Base-by-base conservation (phyloP, 768 basidiomycete species). In the Mycena crocata region DNA sequence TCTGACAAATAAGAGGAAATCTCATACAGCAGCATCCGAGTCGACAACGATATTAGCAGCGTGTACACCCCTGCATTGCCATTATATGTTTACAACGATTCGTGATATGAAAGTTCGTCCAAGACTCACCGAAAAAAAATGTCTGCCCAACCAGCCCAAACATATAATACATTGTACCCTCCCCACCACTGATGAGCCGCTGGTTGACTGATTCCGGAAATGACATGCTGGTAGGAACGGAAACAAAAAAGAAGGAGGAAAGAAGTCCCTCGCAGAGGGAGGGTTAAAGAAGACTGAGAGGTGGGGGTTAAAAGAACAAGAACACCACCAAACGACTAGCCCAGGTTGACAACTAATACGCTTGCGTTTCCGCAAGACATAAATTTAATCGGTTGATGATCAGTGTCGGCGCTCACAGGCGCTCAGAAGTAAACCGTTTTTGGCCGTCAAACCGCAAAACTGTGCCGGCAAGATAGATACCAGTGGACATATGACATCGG, bases 231-330 rank as follows among this genome's bases (percentile, higher is more conserved):
- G 9, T 57, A 15, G 23, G 5, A 35, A 52, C 32, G 13, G 34
- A 64, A 40, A 35, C 35, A 23, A n/a, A 45, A 30, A 21, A 26
- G 42, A 23, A 14, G 51, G 34, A 31, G n/a, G 49, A 39, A 49
- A 63, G 40, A 44, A 42, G 40, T 40, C 58, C 52, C 68, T 69
- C 63, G 32, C 68, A 28, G 68, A 69, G 68, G 63, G 63, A 42
- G 21, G 45, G 61, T 21, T 6, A 28, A 52, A 26, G 21, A 50
- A 50, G 50, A 39, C 46, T 39, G 48, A 51, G 26, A 28, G 66
- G 52, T 60, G 57, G 63, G 31, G 66, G 66, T 57, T 32, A 48
- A 24, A 28, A 49, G 42, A 19, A 30, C 64, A 51, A 49, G 46
- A 31, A 58, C 39, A 56, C 45, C 52, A 52, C 32, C 40, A 31